phyloP scores from a whole-genome alignment of 129 eudicot species.

The Tagetes patula region DNA sequence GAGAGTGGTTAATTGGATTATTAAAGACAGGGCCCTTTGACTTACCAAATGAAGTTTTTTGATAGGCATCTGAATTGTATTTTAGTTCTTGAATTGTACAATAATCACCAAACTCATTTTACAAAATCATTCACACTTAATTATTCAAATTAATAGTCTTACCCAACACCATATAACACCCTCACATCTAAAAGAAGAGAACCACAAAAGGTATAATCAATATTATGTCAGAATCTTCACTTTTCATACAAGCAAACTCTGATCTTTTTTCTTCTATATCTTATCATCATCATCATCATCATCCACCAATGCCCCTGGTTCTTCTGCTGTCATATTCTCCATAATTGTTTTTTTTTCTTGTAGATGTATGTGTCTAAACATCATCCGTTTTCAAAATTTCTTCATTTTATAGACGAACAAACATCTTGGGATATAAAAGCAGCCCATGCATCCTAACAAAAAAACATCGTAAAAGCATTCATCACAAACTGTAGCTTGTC shows the following conservation, averaged over 20 bases:
- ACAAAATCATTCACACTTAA: slow-evolving; percentile 19
- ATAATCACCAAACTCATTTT: not conserved
- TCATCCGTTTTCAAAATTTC: not conserved
- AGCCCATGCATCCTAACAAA: slow-evolving; percentile 76
- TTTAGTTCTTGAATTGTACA: too few relatives aligned
- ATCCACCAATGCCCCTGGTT: slow-evolving; percentile 12
- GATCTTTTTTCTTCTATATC: not conserved
- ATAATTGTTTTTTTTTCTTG: not conserved
- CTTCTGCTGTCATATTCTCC: not conserved
- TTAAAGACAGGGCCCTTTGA: slow-evolving; percentile 56
- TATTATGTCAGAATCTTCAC: slow-evolving; percentile 19
- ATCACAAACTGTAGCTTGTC: not conserved
- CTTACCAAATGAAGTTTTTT: not conserved
- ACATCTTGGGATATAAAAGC: slow-evolving; percentile 58
- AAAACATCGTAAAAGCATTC: slow-evolving; percentile 13
- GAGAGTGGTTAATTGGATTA: slow-evolving; percentile 60
- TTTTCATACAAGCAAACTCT: slow-evolving; percentile 17
- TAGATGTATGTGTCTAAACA: slow-evolving; percentile 7
- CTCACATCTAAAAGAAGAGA: slow-evolving; percentile 4
- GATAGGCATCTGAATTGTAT: not conserved
- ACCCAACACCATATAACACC: slow-evolving; percentile 19
- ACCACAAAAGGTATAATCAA: slow-evolving; percentile 22
- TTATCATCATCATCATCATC: slow-evolving; percentile 19
- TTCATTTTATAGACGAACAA: slow-evolving; percentile 30
- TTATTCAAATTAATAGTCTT: slow-evolving; percentile 21